phyloP scores from a whole-genome alignment of 192 early-diverging fungal genomes.

The Chytriomyces confervae region DNA sequence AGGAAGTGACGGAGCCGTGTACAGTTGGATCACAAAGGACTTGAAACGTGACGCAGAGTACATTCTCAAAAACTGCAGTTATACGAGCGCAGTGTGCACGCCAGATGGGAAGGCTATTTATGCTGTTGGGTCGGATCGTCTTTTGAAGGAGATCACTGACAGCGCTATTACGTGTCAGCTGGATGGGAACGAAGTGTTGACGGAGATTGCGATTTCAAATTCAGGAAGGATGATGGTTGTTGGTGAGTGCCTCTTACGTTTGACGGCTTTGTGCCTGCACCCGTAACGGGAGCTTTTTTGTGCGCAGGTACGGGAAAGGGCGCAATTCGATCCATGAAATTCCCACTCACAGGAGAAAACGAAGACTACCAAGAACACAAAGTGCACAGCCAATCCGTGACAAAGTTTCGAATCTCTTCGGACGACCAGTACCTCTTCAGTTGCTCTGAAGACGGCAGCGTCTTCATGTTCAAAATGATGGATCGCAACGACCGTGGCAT shows the following conservation, averaged over 20 bases:
- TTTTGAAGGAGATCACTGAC: slow-evolving; percentile 68
- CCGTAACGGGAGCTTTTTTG: not conserved
- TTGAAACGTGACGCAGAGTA: slow-evolving; percentile 62
- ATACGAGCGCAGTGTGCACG: slow-evolving; percentile 49
- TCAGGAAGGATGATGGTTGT: slow-evolving; percentile 65
- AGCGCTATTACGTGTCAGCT: slow-evolving; percentile 54
- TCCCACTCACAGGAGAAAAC: slow-evolving; percentile 53
- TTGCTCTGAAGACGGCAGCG: slow-evolving; percentile 53
- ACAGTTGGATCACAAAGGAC: slow-evolving; percentile 55
- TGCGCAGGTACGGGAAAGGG: slow-evolving; percentile 51
- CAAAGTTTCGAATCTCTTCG: slow-evolving; percentile 50
- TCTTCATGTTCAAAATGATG: slow-evolving; percentile 54
- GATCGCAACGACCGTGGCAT: slow-evolving; percentile 52
- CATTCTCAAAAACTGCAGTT: slow-evolving; percentile 59
- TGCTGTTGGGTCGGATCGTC: slow-evolving; percentile 60
- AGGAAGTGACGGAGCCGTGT: slow-evolving; percentile 66
- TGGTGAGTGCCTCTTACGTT: slow-evolving; percentile 28
- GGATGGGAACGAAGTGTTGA: slow-evolving; percentile 48
- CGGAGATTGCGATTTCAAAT: slow-evolving; percentile 59
- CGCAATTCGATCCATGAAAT: slow-evolving; percentile 51
- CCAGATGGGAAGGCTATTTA: slow-evolving; percentile 55
- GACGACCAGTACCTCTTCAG: slow-evolving; percentile 62
- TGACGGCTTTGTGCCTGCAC: no score
- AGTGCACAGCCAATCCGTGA: slow-evolving; percentile 54
- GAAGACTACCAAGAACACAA: slow-evolving; percentile 60